Evolutionary conservation across 768 basidiomycete genomes (phyloP), one percentile per base, ranked within the genome.

Genomic region (Hydnum rufescens): DNA sequence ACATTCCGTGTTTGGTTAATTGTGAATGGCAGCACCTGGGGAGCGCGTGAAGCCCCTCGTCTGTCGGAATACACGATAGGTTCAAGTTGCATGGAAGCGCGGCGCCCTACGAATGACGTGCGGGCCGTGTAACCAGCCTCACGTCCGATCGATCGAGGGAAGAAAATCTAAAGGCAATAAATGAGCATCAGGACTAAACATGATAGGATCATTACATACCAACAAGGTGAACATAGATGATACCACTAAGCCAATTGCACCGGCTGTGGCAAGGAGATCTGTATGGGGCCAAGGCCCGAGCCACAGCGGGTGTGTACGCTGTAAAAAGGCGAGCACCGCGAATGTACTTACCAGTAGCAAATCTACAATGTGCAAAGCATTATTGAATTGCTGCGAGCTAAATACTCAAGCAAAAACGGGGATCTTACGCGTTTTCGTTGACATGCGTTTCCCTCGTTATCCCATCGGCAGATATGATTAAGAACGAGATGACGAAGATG

Each of bases 191-290:
- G 18, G 8, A 8, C 6, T 13, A 13, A 47, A 13, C 13, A 13
- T 8, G 44, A 31, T 50, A 8, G 6, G 26, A 18, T 28, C 8
- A 16, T n/a, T n/a, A 32, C 49, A 6, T 28, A 50, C 49, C 42
- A 83, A 71, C 22, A 87, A 72, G 0, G 83, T 87, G 54, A 85
- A 71, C 3, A 70, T 78, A 0, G 82, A 85, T 1, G 82, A 84
- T 34, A 83, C 68, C 30, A 71, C 60, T 51, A 71, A 73, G 3
- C 82, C 82, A 46, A 86, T 67, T 0, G 64, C 77, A 4, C 75
- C 67, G 29, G 78, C 22, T 53, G 78, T 71, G 3, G 70, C 68
- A 26, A 85, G 65, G 50, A 82, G 60, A 60, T 85, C 85, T 50
- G 16, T 29, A 16, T 8, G 44, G 25, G 44, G 13, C 8, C 13